Evolutionary conservation across 805 yeast species (phyloP), one percentile per base, ranked within the genome.

Genomic region (Candida parachauliodes): DNA sequence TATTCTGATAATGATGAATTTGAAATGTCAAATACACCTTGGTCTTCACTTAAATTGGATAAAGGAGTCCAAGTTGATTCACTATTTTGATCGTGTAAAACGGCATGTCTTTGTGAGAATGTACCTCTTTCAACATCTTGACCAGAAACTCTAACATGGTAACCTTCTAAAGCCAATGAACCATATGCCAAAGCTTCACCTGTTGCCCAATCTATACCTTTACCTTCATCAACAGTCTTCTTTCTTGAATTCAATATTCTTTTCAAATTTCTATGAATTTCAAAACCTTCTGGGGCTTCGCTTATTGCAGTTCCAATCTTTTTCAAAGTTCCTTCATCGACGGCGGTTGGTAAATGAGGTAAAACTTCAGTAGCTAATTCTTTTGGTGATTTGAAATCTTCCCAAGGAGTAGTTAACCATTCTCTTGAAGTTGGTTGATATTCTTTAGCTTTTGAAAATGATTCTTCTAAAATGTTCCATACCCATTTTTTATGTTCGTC

Each of bases 61-160:
- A 93, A 77, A 54, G 98, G 98, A 42, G 88, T 82, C 70, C 84
- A 81, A 20, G 86, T 80, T 33, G 70, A 68, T 67, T 89, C 97
- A 34, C 85, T 81, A 39, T 79, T 72, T 72, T 93, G 99, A 67
- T 93, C 98, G 64, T 93, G 98, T 63, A 93, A 74, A 33, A 93
- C 97, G 42, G 98, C 91, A 61, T 93, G 99, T 72, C 99, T 91
- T 74, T 93, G 99, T 39, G 98, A 93, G 78, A 93, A 91, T 28
- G 99, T 93, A 75, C 99, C 99, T 80, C 99, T 88, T 77, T 93
- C 98, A 49, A 93, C 98, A 78, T 93, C 99, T 75, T 93, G 98
- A 63, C 99, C 99, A 32, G 96, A 86, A 36, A 93, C 84, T 75
- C 99, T 86, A 43, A 93, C 94, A 55, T 91, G 95, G 70, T 83